These are phyloP conservation scores for Pythium brachiatum DNA, from an alignment of 352 stramenopile species.

Conservation along the genomic window DNA sequence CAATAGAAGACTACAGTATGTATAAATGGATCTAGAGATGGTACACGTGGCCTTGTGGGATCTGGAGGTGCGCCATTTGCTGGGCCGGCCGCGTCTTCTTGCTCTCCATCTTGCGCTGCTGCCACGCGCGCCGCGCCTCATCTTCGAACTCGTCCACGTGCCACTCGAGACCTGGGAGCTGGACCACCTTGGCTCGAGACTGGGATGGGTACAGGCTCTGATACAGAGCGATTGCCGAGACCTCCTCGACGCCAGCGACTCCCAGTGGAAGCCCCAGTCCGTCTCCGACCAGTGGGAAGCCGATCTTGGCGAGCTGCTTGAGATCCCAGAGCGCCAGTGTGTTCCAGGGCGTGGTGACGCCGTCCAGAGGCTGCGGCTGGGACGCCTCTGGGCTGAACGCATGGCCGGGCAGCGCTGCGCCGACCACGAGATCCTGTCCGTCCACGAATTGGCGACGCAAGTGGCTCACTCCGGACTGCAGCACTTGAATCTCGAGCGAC, in stretches of 20 bases:
- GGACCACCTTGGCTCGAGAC: conserved; percentile 81
- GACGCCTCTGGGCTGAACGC: conserved; percentile 38
- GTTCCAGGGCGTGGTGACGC: conserved; percentile 94
- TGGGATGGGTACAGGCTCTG: conserved; percentile 77
- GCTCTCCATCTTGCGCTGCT: conserved; percentile 94
- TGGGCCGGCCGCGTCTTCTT: conserved; percentile 82
- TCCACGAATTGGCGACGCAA: conserved; percentile 70
- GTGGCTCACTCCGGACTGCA: conserved; percentile 43
- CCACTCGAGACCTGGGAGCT: conserved; percentile 79
- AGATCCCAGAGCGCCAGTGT: conserved; percentile 95
- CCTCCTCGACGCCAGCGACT: conserved; percentile 91
- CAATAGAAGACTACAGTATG: not conserved
- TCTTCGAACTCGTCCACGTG: conserved; percentile 65
- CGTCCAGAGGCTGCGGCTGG: conserved; percentile 67
- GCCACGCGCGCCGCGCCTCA: conserved; percentile 83
- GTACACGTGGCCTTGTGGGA: conserved; percentile 39
- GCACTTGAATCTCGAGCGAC: conserved; percentile 89
- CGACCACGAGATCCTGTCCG: conserved; percentile 85
- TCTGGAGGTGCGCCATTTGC: conserved; percentile 68
- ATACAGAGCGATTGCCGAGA: conserved; percentile 89
- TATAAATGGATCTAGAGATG: conserved; percentile 23
- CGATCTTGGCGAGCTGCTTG: conserved; percentile 83
- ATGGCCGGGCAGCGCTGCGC: conserved; percentile 86
- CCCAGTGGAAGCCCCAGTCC: conserved; percentile 57
- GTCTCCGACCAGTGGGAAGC: conserved; percentile 89